Conservation (phyloP, 164 flowering plant species). For the Magnolia changhungtana region DNA sequence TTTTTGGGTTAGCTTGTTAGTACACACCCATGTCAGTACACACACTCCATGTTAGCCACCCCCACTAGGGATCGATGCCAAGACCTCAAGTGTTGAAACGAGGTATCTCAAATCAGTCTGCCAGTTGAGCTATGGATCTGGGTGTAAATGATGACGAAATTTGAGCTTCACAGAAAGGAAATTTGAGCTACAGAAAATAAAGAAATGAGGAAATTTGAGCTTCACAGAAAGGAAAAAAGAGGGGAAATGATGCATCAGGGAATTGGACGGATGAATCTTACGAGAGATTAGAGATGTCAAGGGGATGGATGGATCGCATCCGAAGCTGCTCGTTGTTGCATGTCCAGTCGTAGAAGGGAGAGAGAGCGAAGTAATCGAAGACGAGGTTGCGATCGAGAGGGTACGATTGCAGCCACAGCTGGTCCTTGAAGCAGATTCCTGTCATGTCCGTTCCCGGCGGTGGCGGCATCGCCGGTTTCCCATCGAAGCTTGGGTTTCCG, state of each 20-base stretch:
- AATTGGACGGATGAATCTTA: constrained; percentile 25
- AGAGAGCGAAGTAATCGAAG: constrained; percentile 94
- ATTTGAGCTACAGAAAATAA: too few relatives aligned
- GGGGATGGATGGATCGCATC: constrained; percentile 78
- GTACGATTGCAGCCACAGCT: constrained; percentile 87
- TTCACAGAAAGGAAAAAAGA: not conserved
- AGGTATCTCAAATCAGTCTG: too few relatives aligned
- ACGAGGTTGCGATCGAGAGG: constrained; percentile 88
- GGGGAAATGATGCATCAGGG: not conserved
- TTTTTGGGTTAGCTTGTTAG: too few relatives aligned
- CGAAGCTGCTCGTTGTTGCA: constrained; percentile 93
- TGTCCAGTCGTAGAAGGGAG: constrained; percentile 83
- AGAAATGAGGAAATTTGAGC: not conserved
- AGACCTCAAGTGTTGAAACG: too few relatives aligned
- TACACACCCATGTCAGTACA: too few relatives aligned
- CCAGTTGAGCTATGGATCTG: too few relatives aligned
- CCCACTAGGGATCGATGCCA: too few relatives aligned
- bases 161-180: too few relatives aligned
- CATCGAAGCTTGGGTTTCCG: constrained; percentile 36
- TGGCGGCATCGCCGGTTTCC: constrained; percentile 36
- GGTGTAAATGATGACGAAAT: too few relatives aligned
- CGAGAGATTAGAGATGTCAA: constrained; percentile 88
- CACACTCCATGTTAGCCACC: too few relatives aligned
- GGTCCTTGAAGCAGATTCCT: constrained; percentile 91
- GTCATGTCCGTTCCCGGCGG: constrained; percentile 97